Conservation (phyloP, 176 grass and related monocot genomes). For the Zizania latifolia region DNA sequence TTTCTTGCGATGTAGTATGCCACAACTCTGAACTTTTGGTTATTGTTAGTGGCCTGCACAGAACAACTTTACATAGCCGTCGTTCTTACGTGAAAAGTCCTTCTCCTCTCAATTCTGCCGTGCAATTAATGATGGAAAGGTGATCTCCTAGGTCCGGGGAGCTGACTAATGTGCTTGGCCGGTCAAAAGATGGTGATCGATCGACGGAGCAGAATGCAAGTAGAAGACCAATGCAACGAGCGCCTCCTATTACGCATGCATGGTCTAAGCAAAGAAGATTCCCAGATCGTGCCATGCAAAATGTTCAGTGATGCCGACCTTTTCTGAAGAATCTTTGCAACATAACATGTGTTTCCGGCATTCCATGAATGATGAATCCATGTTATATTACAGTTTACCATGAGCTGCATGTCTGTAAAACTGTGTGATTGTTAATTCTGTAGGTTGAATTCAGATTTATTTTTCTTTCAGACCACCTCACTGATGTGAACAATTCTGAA, state of each 20-base stretch:
- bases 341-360: background rate
- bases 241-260: background rate
- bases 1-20: conserved; percentile 15
- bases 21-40: background rate
- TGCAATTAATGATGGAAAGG: conserved; percentile 26
- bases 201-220: conserved; percentile 28
- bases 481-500: background rate
- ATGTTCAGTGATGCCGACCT: background rate
- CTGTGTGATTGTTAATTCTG: background rate
- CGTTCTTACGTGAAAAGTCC: background rate
- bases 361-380: background rate
- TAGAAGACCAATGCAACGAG: background rate
- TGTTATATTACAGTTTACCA: background rate
- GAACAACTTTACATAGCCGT: background rate
- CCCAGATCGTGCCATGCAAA: conserved; percentile 21
- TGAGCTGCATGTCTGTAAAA: background rate
- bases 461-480: background rate
- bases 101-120: conserved; percentile 10
- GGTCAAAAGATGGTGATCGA: conserved; percentile 28
- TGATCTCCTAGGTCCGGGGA: conserved; percentile 34
- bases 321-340: background rate
- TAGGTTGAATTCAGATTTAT: background rate
- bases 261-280: conserved; percentile 20
- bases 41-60: conserved; percentile 11
- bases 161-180: conserved; percentile 21